These are phyloP conservation scores for Knufia fluminis DNA, from an alignment of 2,329 filamentous ascomycete species.

Conservation along the genomic window DNA sequence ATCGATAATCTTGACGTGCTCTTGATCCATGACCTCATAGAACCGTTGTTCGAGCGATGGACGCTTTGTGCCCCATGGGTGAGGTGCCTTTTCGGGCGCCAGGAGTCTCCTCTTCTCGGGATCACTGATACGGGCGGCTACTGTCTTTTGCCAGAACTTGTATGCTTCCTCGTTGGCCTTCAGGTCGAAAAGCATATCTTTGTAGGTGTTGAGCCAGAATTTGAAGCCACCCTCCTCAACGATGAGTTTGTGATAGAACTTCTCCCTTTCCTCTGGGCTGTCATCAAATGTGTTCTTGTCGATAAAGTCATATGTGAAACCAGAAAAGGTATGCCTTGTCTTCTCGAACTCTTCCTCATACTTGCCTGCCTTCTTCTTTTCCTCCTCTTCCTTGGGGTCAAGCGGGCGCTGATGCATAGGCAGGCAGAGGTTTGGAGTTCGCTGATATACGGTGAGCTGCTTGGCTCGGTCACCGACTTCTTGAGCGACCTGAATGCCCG, in stretches of 20 bases:
- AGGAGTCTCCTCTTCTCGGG: constrained; percentile 42
- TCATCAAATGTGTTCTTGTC: constrained; percentile 50
- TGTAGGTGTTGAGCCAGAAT: constrained; percentile 47
- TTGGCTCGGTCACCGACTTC: constrained; percentile 16
- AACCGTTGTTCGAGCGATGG: constrained; percentile 40
- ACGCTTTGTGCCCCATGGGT: constrained; percentile 48
- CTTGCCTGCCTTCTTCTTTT: constrained; percentile 41
- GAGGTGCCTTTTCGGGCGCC: constrained; percentile 44
- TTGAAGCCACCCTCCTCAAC: constrained; percentile 43
- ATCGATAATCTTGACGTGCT: constrained; percentile 40
- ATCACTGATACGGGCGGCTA: constrained; percentile 42
- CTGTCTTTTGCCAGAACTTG: constrained; percentile 47
- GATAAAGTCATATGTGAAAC: constrained; percentile 50
- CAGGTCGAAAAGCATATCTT: constrained; percentile 40
- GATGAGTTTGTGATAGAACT: constrained; percentile 44
- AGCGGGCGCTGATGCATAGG: constrained; percentile 49
- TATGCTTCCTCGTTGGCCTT: constrained; percentile 48
- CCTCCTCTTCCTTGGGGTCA: constrained; percentile 44
- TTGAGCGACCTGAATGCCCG: constrained; percentile 31
- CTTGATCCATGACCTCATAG: constrained; percentile 41
- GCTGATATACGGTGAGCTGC: constrained; percentile 42
- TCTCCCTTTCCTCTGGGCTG: constrained; percentile 41
- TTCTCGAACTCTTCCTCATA: constrained; percentile 45
- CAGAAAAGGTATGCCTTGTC: constrained; percentile 46
- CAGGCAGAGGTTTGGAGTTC: constrained; percentile 57